These are phyloP conservation scores for Fraxinus dipetala DNA, from an alignment of 305 asterid genomes.

Conservation along the genomic window DNA sequence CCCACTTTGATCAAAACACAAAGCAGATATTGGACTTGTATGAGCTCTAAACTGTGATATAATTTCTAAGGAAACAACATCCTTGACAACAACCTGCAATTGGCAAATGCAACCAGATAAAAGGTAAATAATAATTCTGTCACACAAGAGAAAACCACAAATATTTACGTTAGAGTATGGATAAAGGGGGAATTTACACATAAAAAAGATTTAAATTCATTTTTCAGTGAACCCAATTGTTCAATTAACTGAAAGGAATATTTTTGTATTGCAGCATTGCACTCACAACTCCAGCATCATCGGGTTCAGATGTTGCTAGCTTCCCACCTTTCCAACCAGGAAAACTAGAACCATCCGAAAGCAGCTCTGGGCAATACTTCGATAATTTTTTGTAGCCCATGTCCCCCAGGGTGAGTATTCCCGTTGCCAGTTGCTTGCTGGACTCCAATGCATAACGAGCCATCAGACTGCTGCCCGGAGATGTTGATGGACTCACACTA, in stretches of 20 bases:
- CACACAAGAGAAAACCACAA: background rate
- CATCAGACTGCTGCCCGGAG: constrained; percentile 80
- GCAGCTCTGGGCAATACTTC: constrained; percentile 73
- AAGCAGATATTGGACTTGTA: constrained; percentile 69
- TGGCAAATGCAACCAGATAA: constrained; percentile 9
- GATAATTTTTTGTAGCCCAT: constrained; percentile 80
- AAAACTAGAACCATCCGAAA: constrained; percentile 69
- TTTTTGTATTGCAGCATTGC: constrained; percentile 7
- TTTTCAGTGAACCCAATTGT: background rate
- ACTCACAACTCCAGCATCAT: constrained; percentile 86
- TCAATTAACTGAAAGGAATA: constrained; percentile 11
- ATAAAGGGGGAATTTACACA: background rate
- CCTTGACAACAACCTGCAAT: constrained; percentile 69
- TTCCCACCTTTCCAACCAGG: constrained; percentile 81
- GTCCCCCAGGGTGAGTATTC: constrained; percentile 79
- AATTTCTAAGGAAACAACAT: constrained; percentile 52
- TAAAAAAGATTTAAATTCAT: background rate
- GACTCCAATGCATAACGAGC: constrained; percentile 97
- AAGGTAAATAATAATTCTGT: background rate
- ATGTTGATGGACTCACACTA: constrained; percentile 84
- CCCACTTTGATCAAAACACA: constrained; percentile 71
- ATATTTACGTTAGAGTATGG: background rate
- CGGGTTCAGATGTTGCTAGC: constrained; percentile 64
- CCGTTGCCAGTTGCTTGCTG: constrained; percentile 84
- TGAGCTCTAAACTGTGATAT: constrained; percentile 74